Evolutionary conservation across 768 basidiomycete species (phyloP).

Genomic region (Lepiota venenata): DNA sequence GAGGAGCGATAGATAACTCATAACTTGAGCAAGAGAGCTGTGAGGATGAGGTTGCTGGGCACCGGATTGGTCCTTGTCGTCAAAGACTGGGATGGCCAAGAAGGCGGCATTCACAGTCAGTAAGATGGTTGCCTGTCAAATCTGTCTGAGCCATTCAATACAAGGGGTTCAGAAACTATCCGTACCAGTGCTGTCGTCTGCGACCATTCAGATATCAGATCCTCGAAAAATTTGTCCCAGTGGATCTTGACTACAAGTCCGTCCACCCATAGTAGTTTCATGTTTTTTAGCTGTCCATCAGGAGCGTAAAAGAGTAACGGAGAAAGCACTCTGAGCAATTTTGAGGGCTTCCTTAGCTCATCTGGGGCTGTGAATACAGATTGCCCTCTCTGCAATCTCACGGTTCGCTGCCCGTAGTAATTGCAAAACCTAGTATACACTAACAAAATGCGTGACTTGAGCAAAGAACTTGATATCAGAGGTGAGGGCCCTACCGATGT

Average conservation of each 20-base stretch:
- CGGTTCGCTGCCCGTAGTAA: slow-evolving; percentile 1
- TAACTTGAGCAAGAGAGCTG: slow-evolving; percentile 5
- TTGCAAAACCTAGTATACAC: slow-evolving; percentile 1
- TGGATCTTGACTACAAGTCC: not conserved
- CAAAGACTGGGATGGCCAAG: slow-evolving; percentile 5
- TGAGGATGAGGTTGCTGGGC: not conserved
- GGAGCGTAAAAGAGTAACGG: slow-evolving; percentile 7
- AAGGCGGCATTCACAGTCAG: slow-evolving; percentile 6
- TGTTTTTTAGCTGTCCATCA: not conserved
- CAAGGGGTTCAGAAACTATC: not conserved
- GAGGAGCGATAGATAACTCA: slow-evolving; percentile 5
- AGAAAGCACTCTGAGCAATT: not conserved
- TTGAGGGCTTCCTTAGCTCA: not conserved
- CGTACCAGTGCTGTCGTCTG: not conserved
- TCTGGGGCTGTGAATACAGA: not conserved
- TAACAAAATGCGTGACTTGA: not conserved
- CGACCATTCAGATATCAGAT: slow-evolving; percentile 5
- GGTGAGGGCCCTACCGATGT: not conserved
- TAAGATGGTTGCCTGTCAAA: slow-evolving; percentile 5
- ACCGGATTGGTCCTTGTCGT: not conserved
- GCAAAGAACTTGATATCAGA: too few species aligned
- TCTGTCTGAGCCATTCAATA: not conserved
- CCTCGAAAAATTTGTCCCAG: slow-evolving; percentile 1
- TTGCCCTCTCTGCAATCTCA: not conserved
- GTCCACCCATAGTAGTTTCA: not conserved